These are phyloP conservation scores for Xylaria castorea DNA, from an alignment of 495 filamentous ascomycete genomes.

Conservation along the genomic window DNA sequence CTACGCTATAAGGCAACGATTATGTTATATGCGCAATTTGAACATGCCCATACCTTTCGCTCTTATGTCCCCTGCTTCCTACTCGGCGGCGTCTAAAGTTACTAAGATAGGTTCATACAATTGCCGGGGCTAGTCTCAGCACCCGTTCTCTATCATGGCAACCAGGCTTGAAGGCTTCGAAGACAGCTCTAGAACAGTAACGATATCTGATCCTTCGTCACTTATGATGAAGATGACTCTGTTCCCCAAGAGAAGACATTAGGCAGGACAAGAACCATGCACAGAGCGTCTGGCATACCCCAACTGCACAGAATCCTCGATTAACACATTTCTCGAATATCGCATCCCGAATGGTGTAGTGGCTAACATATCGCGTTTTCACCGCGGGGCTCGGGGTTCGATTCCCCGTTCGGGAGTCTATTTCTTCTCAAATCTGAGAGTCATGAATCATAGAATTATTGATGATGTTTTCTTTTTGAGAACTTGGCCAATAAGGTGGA, in stretches of 20 bases:
- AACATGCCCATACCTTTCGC: background rate
- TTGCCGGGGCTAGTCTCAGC: background rate
- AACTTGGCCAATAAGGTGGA: background rate
- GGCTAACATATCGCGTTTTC: constrained; percentile 58
- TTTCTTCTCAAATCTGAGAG: background rate
- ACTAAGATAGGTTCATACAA: background rate
- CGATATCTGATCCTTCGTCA: background rate
- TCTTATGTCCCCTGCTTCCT: too few relatives aligned
- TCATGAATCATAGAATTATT: background rate
- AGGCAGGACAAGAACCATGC: background rate
- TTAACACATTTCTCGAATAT: too few relatives aligned
- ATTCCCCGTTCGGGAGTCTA: constrained; percentile 55
- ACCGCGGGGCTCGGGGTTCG: constrained; percentile 59
- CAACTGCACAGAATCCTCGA: too few relatives aligned
- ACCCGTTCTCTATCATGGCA: background rate
- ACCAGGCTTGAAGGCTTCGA: background rate
- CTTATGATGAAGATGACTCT: background rate
- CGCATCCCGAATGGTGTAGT: constrained; percentile 52
- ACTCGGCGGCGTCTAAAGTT: background rate
- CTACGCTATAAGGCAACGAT: background rate
- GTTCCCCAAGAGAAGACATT: background rate
- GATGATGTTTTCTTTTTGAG: background rate
- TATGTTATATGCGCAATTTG: background rate
- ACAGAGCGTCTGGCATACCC: too few relatives aligned
- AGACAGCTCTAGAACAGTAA: background rate